Conservation (phyloP, 768 basidiomycete species). For the Calocybe gangraenosa region DNA sequence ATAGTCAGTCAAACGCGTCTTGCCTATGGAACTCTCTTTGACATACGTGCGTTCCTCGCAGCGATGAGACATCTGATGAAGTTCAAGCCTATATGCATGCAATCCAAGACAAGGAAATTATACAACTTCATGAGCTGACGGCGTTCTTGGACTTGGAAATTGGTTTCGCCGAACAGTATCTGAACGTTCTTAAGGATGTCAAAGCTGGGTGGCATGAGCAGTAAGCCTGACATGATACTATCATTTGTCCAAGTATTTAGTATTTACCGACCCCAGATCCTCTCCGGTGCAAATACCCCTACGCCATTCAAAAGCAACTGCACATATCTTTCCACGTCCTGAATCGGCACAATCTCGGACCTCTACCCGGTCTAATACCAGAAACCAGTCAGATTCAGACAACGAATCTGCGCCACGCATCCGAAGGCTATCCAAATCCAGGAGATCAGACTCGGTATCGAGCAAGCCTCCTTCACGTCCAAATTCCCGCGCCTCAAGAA, state of each 20-base stretch:
- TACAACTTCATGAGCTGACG: slow-evolving; percentile 68
- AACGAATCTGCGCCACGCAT: slow-evolving; percentile 24
- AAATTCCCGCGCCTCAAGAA: slow-evolving; percentile 56
- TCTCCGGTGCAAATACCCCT: slow-evolving; percentile 7
- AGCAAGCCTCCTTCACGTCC: slow-evolving; percentile 48
- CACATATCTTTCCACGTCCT: slow-evolving; percentile 12
- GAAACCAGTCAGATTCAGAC: slow-evolving; percentile 26
- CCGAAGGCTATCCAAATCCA: slow-evolving; percentile 27
- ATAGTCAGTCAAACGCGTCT: slow-evolving; percentile 49
- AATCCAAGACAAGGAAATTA: slow-evolving; percentile 76
- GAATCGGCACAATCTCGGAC: slow-evolving; percentile 10
- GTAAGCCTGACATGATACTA: slow-evolving; percentile 32
- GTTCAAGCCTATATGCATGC: slow-evolving; percentile 74
- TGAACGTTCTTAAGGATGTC: slow-evolving; percentile 69
- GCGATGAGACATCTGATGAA: slow-evolving; percentile 85
- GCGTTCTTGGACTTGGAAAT: slow-evolving; percentile 70
- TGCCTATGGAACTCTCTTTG: background rate
- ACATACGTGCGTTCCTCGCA: slow-evolving; percentile 23
- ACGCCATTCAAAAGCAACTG: slow-evolving; percentile 12
- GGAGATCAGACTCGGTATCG: slow-evolving; percentile 39
- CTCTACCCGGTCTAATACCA: slow-evolving; percentile 14
- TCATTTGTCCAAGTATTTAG: background rate
- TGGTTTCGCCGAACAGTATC: slow-evolving; percentile 68
- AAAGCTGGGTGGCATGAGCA: slow-evolving; percentile 63
- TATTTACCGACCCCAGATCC: slow-evolving; percentile 4